A percentile compares a stretch with the other conserved stretches of the same genome.
Conservation (phyloP, 2,329 filamentous ascomycete species). For the Trichoderma polysporum region DNA sequence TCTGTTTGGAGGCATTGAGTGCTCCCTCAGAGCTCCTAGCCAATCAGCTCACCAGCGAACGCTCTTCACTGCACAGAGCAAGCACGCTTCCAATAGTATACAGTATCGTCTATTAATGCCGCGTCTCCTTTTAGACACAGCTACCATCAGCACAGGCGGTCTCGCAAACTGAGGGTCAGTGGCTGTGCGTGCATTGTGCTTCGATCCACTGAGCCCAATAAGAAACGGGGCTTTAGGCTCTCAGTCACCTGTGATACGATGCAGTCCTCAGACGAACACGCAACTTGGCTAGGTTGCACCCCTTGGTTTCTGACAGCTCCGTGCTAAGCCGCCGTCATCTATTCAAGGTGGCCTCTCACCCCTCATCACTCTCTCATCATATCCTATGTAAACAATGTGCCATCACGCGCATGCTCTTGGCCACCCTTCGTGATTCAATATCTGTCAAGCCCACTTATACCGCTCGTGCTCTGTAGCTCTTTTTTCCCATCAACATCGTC, state of each 20-base stretch:
- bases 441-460: background rate
- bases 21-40: background rate
- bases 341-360: background rate
- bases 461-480: background rate
- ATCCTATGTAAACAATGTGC: background rate
- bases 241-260: slow-evolving; percentile 14
- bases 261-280: slow-evolving; percentile 5
- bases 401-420: background rate
- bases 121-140: background rate
- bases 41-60: background rate
- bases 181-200: slow-evolving; percentile 15
- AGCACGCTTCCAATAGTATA: too few species aligned
- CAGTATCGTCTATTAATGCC: background rate
- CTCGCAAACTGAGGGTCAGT: slow-evolving; percentile 3
- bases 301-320: slow-evolving; percentile 3
- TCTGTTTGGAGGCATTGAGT: background rate
- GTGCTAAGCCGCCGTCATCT: background rate
- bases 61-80: background rate
- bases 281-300: slow-evolving; percentile 1
- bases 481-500: background rate
- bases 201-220: slow-evolving; percentile 14
- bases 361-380: background rate
- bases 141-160: background rate
- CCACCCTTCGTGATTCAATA: background rate
- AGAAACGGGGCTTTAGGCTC: slow-evolving; percentile 10